Evolutionary conservation across 805 yeast genomes (phyloP), one percentile per base, ranked within the genome.

Genomic region (Myxozyma melibiosi): DNA sequence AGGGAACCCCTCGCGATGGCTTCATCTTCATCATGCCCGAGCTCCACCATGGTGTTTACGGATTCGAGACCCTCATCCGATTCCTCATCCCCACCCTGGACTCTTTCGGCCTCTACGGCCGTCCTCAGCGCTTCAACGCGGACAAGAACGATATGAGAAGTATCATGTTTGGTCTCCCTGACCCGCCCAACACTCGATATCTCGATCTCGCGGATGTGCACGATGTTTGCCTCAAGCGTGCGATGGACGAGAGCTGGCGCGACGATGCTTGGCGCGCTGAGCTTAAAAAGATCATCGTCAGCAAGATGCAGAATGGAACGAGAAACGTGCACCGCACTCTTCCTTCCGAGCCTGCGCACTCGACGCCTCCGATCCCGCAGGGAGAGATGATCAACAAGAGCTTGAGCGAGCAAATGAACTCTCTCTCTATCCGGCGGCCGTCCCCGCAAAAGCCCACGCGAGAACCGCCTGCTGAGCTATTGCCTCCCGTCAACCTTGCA

Each of bases 1-100:
- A 20, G 14, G 50, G 42, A 13, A 70, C 73, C 0, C 79, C 84
- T 11, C 79, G 79, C 60, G 84, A 81, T 52, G 81, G 85, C 18
- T 77, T 84, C 2, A 80, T 89, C 49, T 89, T 88, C 69, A 71
- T 89, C 66, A 88, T 90, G 94, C 96, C 96, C 9, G 87, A 84
- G 57, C 76, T 80, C 55, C 96, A 88, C 67, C 88, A 91, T 5
- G 87, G 92, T 7, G 95, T 90, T 18, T 83, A 83, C 3, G 91
- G 91, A 22, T 84, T 82, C 64, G 96, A 89, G 71, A 89, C 92
- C n/a, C 78, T 89, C 74, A 85, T 89, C 55, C 77, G 96, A 63
- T 87, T 86, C 68, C 74, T 87, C 61, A 79, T 89, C 30, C 96
- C 94, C 5, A 71, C 86, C 13, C 74, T 87, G 65, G 95, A 90